These are phyloP conservation scores for Dichotomopilus funicola DNA, from an alignment of 2,329 filamentous ascomycete species.

Conservation along the genomic window DNA sequence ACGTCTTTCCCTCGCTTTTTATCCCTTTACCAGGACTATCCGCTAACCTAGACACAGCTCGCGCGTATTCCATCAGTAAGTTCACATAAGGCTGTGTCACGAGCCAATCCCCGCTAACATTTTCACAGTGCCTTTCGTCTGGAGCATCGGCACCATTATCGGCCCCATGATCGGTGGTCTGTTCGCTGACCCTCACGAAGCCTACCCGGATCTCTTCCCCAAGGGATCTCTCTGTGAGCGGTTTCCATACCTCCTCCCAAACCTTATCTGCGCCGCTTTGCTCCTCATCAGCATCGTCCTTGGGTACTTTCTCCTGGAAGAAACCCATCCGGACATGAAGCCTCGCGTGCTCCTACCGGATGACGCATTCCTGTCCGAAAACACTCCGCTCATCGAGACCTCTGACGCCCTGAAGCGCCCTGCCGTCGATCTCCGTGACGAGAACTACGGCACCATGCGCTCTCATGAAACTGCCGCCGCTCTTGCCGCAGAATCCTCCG, in stretches of 20 bases:
- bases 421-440: constrained; percentile 65
- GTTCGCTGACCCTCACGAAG: constrained; percentile 70
- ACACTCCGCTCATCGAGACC: constrained; percentile 69
- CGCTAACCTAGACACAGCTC: constrained; percentile 44
- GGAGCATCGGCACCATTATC: constrained; percentile 83
- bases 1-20: constrained; percentile 33
- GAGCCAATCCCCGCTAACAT: background rate
- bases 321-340: constrained; percentile 82
- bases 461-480: constrained; percentile 34
- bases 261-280: constrained; percentile 72
- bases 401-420: constrained; percentile 68
- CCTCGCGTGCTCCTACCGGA: constrained; percentile 42
- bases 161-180: constrained; percentile 83
- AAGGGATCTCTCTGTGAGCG: constrained; percentile 61
- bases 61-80: constrained; percentile 69
- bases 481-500: constrained; percentile 25
- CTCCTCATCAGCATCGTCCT: constrained; percentile 72
- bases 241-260: constrained; percentile 85
- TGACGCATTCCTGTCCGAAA: constrained; percentile 50
- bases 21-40: background rate
- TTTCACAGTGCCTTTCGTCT: constrained; percentile 71
- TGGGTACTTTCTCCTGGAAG: constrained; percentile 75
- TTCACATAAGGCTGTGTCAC: background rate
- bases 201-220: constrained; percentile 67
- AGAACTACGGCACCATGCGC: constrained; percentile 70